Evolutionary conservation across 2,329 filamentous ascomycete species (phyloP).

Genomic region (Ceratocystis huliohia): DNA sequence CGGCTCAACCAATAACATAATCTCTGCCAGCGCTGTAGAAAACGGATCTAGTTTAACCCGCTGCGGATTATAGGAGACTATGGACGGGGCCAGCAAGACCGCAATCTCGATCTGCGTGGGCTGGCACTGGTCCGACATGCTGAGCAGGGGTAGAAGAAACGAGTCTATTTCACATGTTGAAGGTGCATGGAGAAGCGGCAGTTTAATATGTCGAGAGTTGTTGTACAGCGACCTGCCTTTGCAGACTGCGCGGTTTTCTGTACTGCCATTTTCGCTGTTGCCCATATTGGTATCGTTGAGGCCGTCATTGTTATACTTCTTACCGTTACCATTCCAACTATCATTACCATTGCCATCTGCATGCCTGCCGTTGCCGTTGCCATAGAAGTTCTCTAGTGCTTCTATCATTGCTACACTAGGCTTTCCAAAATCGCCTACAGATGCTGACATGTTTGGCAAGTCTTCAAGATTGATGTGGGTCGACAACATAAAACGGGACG

Average conservation of each 20-base stretch:
- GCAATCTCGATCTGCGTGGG: conserved; percentile 18
- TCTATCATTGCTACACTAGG: conserved; percentile 16
- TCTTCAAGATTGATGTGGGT: conserved; percentile 13
- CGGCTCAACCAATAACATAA: conserved; percentile 66
- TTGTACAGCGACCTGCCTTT: neutral
- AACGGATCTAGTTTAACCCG: conserved; percentile 34
- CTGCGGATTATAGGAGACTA: conserved; percentile 7
- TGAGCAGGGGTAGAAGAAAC: conserved; percentile 15
- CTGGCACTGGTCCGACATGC: conserved; percentile 8
- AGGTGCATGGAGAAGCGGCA: conserved; percentile 12
- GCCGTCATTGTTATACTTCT: neutral
- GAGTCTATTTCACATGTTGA: conserved; percentile 18
- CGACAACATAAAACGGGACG: conserved; percentile 6
- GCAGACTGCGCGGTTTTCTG: neutral
- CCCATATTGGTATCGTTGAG: conserved; percentile 4
- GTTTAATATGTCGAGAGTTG: conserved; percentile 4
- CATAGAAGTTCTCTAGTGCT: conserved; percentile 16
- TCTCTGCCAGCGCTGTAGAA: conserved; percentile 75
- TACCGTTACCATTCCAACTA: neutral
- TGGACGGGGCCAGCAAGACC: conserved; percentile 10
- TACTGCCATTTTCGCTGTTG: conserved; percentile 6
- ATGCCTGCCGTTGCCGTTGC: neutral
- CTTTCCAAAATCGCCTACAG: conserved; percentile 15
- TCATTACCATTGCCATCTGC: neutral
- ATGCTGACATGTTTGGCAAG: conserved; percentile 4